Base-by-base conservation (phyloP, 768 basidiomycete genomes). In the Agaricus blazei region DNA sequence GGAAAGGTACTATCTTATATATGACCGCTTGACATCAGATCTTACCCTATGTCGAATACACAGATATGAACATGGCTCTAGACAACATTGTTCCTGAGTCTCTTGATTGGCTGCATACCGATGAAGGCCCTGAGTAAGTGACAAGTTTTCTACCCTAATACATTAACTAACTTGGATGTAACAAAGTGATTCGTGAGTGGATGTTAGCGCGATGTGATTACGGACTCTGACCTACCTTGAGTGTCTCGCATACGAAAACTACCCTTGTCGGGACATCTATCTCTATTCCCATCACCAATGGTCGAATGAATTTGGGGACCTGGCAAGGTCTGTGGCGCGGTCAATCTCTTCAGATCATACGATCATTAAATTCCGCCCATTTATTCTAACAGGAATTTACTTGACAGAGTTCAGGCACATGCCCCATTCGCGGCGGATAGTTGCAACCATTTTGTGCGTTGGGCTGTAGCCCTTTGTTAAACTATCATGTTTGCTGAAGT, bases 31-130 rank as follows among this genome's bases (percentile, higher is more conserved):
- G 7, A 34, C 11, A 34, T 4, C 5, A 34, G 8, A 19, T 11
- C 34, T 34, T 11, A 8, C 34, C 34, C 11, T 34, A 34, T 11
- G 34, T 34, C 34, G 11, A 34, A 34, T 4, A 34, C 34, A 37
- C 57, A 90, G 94, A 97, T 65, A 95, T 97, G 93, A 85, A 91
- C 63, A 96, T 95, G 91, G 90, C 91, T 3, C 72, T 97, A 19
- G 94, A 97, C 70, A 78, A 71, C 29, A 84, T 97, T 56, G 92
- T 98, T 0, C 94, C 94, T 0, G 93, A 97, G 66, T 76, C 66
- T 12, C 72, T 95, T 12, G 70, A 81, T 50, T 96, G 93, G 93
- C 72, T 74, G 38, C 94, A 97, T 68, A 90, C 85, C 0, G 92
- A 93, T 65, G 94, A 98, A 75, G 93, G 93, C 23, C 89, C 86